Percentiles rank a stretch among this genome's conserved stretches.
phyloP scores from a whole-genome alignment of 805 yeast species.

The Blastobotrys attinorum region DNA sequence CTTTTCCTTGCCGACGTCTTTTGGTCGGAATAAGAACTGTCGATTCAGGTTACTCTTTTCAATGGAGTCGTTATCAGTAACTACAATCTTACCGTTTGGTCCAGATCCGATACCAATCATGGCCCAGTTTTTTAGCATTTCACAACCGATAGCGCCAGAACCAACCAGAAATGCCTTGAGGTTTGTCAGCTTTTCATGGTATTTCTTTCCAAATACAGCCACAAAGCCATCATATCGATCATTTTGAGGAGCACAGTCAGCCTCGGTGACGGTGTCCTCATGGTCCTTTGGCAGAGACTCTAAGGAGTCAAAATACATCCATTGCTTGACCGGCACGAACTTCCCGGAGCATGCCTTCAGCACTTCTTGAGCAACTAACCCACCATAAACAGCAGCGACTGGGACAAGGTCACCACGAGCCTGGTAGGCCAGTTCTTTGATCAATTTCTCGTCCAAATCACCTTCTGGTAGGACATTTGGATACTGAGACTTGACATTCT shows the following conservation, averaged over 20 bases:
- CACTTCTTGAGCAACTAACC: slow-evolving; percentile 93
- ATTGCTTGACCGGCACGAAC: slow-evolving; percentile 88
- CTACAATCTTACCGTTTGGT: slow-evolving; percentile 70
- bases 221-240: slow-evolving; percentile 92
- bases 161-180: slow-evolving; percentile 87
- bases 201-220: slow-evolving; percentile 83
- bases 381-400: slow-evolving; percentile 83
- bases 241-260: slow-evolving; percentile 64
- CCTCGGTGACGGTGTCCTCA: slow-evolving; percentile 48
- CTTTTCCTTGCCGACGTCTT: slow-evolving; percentile 87
- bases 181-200: slow-evolving; percentile 66
- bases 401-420: slow-evolving; percentile 91
- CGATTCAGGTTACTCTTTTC: slow-evolving; percentile 95
- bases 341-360: slow-evolving; percentile 93
- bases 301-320: slow-evolving; percentile 86
- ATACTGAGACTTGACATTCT: slow-evolving; percentile 50
- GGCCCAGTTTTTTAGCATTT: slow-evolving; percentile 97
- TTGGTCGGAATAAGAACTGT: slow-evolving; percentile 90
- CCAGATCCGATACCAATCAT: slow-evolving; percentile 93
- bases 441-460: slow-evolving; percentile 55
- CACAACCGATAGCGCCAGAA: slow-evolving; percentile 99
- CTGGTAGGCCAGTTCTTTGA: slow-evolving; percentile 71
- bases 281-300: slow-evolving; percentile 74
- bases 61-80: slow-evolving; percentile 92
- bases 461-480: slow-evolving; percentile 46